Evolutionary conservation across 352 stramenopile genomes (phyloP).

Genomic region (Pythium chondricola): DNA sequence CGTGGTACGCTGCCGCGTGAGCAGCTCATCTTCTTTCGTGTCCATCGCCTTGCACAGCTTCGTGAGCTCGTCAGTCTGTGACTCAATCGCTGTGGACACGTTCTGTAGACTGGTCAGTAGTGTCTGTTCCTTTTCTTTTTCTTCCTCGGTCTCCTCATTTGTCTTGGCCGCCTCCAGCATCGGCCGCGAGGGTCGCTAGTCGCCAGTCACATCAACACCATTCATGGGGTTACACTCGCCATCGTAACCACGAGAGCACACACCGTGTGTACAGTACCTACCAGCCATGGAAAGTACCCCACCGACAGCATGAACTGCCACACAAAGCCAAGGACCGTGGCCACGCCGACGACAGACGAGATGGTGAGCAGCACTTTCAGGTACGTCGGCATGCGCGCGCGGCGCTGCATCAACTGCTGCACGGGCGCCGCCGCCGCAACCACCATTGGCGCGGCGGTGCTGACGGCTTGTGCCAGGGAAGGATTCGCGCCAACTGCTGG

Average conservation of each 20-base stretch:
- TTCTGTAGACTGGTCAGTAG: conserved; percentile 36
- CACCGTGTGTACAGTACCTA: conserved; percentile 17
- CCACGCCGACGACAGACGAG: conserved; percentile 61
- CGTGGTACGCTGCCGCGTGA: conserved; percentile 32
- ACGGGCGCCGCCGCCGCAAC: conserved; percentile 33
- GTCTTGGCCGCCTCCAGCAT: conserved; percentile 22
- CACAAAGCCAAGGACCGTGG: conserved; percentile 61
- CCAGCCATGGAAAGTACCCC: conserved; percentile 61
- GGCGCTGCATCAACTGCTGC: conserved; percentile 33
- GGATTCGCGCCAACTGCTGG: conserved; percentile 1
- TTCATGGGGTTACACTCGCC: not conserved
- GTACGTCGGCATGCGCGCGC: conserved; percentile 47
- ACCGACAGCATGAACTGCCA: conserved; percentile 75
- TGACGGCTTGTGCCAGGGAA: conserved; percentile 2
- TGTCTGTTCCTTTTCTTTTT: conserved; percentile 38
- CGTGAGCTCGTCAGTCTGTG: conserved; percentile 51
- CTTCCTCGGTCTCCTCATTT: conserved; percentile 34
- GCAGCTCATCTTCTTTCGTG: conserved; percentile 51
- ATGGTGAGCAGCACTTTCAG: conserved; percentile 61
- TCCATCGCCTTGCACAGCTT: conserved; percentile 50
- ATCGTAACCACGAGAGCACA: not conserved
- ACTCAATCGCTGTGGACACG: conserved; percentile 53
- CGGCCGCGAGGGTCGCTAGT: conserved; percentile 8
- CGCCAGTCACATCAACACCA: not conserved
- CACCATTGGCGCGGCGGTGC: conserved; percentile 36